Evolutionary conservation across 306 rosid genomes (phyloP).

Genomic region (Coriaria nepalensis): DNA sequence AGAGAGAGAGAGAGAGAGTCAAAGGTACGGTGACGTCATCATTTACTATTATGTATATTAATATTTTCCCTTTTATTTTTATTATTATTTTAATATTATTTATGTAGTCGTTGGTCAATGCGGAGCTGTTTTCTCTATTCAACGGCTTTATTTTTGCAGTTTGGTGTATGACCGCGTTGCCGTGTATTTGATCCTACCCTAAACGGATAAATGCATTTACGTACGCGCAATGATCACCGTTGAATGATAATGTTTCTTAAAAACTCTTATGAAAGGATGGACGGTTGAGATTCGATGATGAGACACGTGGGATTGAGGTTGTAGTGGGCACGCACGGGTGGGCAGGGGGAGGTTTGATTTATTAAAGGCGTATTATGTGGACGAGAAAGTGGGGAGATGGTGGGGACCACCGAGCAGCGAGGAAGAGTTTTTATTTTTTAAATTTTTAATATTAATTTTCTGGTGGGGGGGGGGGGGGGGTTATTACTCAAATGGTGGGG

Average conservation of each 20-base stretch:
- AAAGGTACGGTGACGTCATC: slow-evolving; percentile 74
- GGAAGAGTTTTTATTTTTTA: background rate
- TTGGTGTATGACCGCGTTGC: background rate
- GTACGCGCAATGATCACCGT: slow-evolving; percentile 8
- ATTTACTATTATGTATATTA: background rate
- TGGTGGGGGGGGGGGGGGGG: slow-evolving; percentile 14
- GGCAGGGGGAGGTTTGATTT: slow-evolving; percentile 7
- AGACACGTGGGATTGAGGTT: slow-evolving; percentile 34
- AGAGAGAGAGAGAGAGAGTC: slow-evolving; percentile 37
- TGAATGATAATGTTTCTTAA: background rate
- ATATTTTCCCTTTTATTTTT: background rate
- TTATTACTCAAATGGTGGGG: slow-evolving; percentile 19
- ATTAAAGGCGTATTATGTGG: slow-evolving; percentile 25
- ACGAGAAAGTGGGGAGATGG: slow-evolving; percentile 18
- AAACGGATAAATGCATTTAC: background rate
- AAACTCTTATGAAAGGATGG: background rate
- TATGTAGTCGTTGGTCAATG: slow-evolving; percentile 41
- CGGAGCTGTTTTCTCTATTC: slow-evolving; percentile 7
- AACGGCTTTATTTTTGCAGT: background rate
- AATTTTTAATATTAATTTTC: no score
- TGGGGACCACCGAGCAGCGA: slow-evolving; percentile 31
- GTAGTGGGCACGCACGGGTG: background rate
- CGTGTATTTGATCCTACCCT: background rate
- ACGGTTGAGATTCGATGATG: slow-evolving; percentile 18
- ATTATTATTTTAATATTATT: slow-evolving; percentile 8